A percentile compares a stretch with the other conserved stretches of the same genome.
Evolutionary conservation across 257 asterid species (phyloP).

Genomic region (Nicotiana obtusifolia): DNA sequence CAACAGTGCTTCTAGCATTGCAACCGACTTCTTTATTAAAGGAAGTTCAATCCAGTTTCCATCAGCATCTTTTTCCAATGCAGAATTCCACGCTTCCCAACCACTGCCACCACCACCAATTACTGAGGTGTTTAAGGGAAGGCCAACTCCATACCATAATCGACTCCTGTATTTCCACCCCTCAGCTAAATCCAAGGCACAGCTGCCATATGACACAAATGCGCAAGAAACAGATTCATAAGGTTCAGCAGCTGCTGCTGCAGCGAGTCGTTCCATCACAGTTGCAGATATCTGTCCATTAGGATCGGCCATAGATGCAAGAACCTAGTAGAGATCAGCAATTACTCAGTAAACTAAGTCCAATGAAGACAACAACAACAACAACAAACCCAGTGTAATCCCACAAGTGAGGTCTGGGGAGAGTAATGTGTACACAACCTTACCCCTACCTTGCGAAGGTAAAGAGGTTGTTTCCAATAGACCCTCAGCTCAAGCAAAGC

Average conservation of each 20-base stretch:
- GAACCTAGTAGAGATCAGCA: constrained; percentile 45
- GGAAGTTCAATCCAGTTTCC: constrained; percentile 98
- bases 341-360: constrained; percentile 3
- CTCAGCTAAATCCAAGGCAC: constrained; percentile 72
- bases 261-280: constrained; percentile 87
- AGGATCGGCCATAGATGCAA: constrained; percentile 90
- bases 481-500: too few relatives aligned
- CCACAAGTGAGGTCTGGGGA: too few relatives aligned
- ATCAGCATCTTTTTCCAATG: constrained; percentile 76
- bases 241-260: constrained; percentile 95
- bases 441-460: too few relatives aligned
- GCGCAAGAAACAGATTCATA: constrained; percentile 90
- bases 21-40: constrained; percentile 74
- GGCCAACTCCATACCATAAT: constrained; percentile 88
- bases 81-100: constrained; percentile 89
- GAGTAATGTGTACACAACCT: too few relatives aligned
- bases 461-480: too few relatives aligned
- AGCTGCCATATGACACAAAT: constrained; percentile 92
- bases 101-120: constrained; percentile 98
- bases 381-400: too few relatives aligned
- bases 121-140: constrained; percentile 43
- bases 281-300: constrained; percentile 78
- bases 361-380: constrained; percentile 1
- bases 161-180: constrained; percentile 99
- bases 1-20: constrained; percentile 92